These are phyloP conservation scores for Aspergillus costaricaensis DNA, from an alignment of 2,329 filamentous ascomycete species.

Conservation along the genomic window DNA sequence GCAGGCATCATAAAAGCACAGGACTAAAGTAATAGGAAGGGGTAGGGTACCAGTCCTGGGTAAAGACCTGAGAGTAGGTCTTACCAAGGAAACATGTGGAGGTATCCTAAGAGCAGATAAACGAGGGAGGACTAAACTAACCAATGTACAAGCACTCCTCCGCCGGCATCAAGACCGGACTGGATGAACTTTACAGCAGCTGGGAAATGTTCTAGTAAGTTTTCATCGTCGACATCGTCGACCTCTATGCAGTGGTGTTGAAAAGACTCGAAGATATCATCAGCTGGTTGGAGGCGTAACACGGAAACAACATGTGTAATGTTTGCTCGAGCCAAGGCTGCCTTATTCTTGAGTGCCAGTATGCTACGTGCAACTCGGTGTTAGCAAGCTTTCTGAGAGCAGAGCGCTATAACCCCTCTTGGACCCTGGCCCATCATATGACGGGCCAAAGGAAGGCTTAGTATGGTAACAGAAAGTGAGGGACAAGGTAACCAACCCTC, in stretches of 20 bases:
- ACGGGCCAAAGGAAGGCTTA: conserved; percentile 1
- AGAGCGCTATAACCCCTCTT: neutral
- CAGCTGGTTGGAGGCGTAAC: conserved; percentile 61
- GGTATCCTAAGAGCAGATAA: neutral
- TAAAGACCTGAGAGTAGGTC: neutral
- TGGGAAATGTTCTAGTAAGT: conserved; percentile 79
- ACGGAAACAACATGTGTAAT: conserved; percentile 94
- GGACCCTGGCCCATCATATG: neutral
- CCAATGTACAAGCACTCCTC: conserved; percentile 69
- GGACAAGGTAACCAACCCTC: conserved; percentile 60
- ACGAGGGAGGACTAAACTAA: conserved; percentile 47
- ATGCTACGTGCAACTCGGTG: conserved; percentile 59
- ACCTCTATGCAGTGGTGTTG: conserved; percentile 78
- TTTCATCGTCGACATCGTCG: conserved; percentile 87
- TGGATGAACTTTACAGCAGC: conserved; percentile 81
- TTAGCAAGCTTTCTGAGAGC: conserved; percentile 5
- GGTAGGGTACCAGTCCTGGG: neutral
- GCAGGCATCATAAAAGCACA: neutral
- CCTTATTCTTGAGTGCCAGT: conserved; percentile 73
- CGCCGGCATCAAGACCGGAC: conserved; percentile 65
- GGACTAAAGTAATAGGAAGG: neutral
- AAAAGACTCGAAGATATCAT: conserved; percentile 62
- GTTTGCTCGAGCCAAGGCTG: conserved; percentile 68
- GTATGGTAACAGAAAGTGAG: conserved; percentile 9
- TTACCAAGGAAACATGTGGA: neutral